These are phyloP conservation scores for Penicillium sp. DNA, from an alignment of 2,329 filamentous ascomycete species.

Conservation along the genomic window DNA sequence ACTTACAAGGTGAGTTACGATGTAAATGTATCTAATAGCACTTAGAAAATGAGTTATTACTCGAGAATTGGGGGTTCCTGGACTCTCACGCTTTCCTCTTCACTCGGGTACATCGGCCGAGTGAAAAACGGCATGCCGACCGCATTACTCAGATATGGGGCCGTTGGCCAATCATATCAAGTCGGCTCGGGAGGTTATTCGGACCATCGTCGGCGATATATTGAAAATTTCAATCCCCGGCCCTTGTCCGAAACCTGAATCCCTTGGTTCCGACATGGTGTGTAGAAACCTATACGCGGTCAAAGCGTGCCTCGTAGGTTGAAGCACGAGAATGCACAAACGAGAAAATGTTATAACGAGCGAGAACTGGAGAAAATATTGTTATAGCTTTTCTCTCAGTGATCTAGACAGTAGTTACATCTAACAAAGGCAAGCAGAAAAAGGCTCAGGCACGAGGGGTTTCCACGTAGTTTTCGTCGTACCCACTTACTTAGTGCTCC, in stretches of 20 bases:
- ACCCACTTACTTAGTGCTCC: not conserved
- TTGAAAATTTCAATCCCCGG: not conserved
- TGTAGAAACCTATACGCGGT: not conserved
- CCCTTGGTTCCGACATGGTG: conserved; percentile 5
- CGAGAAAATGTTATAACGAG: not conserved
- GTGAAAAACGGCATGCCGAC: conserved; percentile 20
- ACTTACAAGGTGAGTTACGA: no score
- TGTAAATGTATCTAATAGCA: not conserved
- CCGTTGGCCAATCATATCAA: conserved; percentile 12
- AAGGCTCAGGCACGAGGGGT: not conserved
- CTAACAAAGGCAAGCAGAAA: not conserved
- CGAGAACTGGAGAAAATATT: not conserved
- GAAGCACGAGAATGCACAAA: not conserved
- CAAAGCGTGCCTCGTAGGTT: not conserved
- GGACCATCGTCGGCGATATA: conserved; percentile 22
- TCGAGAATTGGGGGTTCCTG: no score
- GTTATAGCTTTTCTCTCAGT: not conserved
- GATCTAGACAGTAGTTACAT: not conserved
- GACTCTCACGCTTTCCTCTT: not conserved
- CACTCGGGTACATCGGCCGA: not conserved
- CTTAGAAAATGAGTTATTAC: fast-evolving
- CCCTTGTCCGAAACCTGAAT: conserved; percentile 13
- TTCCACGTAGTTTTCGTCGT: not conserved
- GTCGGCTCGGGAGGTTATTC: conserved; percentile 19
- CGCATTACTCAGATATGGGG: not conserved